Evolutionary conservation across 2,329 filamentous ascomycete genomes (phyloP).

Genomic region (Rutstroemia sp.): DNA sequence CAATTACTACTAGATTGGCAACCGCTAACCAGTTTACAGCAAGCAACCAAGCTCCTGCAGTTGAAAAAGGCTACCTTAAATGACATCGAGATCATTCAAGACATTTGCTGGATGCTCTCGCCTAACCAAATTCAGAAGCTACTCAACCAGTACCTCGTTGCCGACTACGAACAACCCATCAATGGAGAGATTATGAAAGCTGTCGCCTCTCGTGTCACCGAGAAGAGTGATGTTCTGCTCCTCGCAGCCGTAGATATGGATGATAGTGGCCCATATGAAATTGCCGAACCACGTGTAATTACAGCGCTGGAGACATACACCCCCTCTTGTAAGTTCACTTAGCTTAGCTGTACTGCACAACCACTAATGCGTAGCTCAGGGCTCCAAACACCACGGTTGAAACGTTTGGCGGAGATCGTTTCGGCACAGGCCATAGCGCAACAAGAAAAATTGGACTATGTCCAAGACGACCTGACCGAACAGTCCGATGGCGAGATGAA

Average conservation of each 20-base stretch:
- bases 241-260: conserved; percentile 97
- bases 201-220: conserved; percentile 89
- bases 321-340: conserved; percentile 70
- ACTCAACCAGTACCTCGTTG: conserved; percentile 95
- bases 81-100: conserved; percentile 99
- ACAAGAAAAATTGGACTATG: conserved; percentile 72
- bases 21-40: conserved; percentile 41
- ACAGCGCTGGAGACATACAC: conserved; percentile 97
- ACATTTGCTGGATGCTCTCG: conserved; percentile 99
- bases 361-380: conserved; percentile 43
- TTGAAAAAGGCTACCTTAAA: conserved; percentile 98
- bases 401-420: conserved; percentile 96
- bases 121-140: conserved; percentile 99
- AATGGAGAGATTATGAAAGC: conserved; percentile 99
- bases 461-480: conserved; percentile 40
- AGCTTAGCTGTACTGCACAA: background rate
- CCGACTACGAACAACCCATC: conserved; percentile 98
- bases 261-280: conserved; percentile 96
- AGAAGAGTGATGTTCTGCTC: conserved; percentile 95
- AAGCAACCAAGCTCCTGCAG: conserved; percentile 96
- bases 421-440: conserved; percentile 94
- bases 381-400: conserved; percentile 92
- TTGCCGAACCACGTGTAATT: conserved; percentile 92
- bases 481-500: conserved; percentile 31
- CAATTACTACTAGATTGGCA: conserved; percentile 16